Evolutionary conservation across 306 rosid species (phyloP).

Genomic region (Quercus suber): DNA sequence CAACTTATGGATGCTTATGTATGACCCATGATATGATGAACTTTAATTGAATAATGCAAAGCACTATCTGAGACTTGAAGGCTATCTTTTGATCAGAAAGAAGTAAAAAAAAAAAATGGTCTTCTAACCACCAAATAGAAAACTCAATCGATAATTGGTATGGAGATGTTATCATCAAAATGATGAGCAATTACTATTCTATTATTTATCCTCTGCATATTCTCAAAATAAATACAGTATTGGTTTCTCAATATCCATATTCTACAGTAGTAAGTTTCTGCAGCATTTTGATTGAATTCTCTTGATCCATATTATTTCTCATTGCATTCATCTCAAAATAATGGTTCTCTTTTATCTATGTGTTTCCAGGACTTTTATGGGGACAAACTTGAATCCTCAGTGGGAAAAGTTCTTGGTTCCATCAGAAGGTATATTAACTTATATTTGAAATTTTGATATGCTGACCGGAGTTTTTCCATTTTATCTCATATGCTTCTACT

Average conservation of each 20-base stretch:
- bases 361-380: conserved; percentile 81
- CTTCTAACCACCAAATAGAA: not conserved
- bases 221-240: not conserved
- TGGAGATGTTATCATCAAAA: not conserved
- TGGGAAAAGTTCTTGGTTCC: conserved; percentile 77
- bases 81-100: not conserved
- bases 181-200: conserved; percentile 3
- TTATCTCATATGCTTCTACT: not conserved
- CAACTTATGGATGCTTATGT: not conserved
- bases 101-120: not conserved
- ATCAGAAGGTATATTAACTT: conserved; percentile 58
- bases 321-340: not conserved
- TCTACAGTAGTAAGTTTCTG: not conserved
- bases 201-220: conserved; percentile 6
- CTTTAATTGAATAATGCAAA: not conserved
- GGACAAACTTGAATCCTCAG: conserved; percentile 79
- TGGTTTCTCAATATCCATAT: not conserved
- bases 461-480: not conserved
- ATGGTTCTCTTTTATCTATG: conserved; percentile 23
- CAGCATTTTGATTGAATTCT: not conserved
- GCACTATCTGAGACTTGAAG: not conserved
- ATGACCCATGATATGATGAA: not conserved
- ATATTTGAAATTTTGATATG: not conserved
- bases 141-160: not conserved
- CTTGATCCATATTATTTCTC: not conserved